Evolutionary conservation across 208 protist species (phyloP), one percentile per base, ranked within the genome.

Genomic region (Leptomonas pyrrhocoris): DNA sequence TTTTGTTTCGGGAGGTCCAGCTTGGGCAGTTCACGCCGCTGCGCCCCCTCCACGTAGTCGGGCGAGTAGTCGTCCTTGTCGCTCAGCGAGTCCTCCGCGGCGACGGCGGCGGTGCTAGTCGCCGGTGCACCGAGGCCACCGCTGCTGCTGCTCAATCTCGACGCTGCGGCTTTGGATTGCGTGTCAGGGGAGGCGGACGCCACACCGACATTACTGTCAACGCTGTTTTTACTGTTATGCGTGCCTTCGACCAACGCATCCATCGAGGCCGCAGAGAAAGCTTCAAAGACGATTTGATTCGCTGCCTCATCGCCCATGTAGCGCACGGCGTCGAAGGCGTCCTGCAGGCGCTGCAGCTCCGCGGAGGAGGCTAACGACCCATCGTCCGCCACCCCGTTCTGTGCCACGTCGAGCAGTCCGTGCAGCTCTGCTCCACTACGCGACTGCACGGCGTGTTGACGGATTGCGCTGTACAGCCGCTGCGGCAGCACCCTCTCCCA

Each of bases 31-130:
- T 76, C 77, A 13, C 82, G 80, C 21, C 65, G 80, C 45, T 77
- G 78, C 19, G 85, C 89, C 12, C 86, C 89, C 16, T 51, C 48
- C 34, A 93, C 68, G 68, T 82, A 91, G 15, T 75, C 64, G 0
- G 89, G 89, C 7, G 73, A 59, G 74, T 95, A 95, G 25, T 89
- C 86, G 46, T 83, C 83, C 0, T 87, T 78, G 28, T 79, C 67
- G 31, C 43, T 51, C 21, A 30, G 7, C 19, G 28, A 43, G 2
- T 58, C 68, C 16, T 49, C 53, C 9, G 6, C 59, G 4, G 56
- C 25, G 7, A 5, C 51, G 2, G 28, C 31, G 6, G 38, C 23
- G 2, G 7, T 38, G 34, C 9, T 38, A 9, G 34, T 38, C 7
- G 34, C 9, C 34, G 34, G 9, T 9, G 9, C 34, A 38, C 34